Evolutionary conservation across 768 basidiomycete genomes (phyloP).

Genomic region (Tephrocybe sp.): DNA sequence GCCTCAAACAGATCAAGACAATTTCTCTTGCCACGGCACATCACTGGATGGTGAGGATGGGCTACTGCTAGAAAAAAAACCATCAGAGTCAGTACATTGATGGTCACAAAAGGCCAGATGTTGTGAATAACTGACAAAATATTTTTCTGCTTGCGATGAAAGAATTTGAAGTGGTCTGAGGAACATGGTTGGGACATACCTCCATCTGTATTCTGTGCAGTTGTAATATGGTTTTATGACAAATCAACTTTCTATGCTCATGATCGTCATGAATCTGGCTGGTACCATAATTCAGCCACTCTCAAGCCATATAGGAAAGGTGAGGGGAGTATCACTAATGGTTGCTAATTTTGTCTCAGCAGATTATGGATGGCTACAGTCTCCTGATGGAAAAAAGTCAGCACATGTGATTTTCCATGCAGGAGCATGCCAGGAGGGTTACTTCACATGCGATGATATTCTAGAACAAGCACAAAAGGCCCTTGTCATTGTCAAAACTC

Average conservation of each 20-base stretch:
- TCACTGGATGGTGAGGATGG: conserved; percentile 22
- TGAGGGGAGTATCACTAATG: conserved; percentile 30
- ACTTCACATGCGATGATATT: conserved; percentile 23
- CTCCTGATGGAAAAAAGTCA: conserved; percentile 17
- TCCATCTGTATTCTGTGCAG: no score
- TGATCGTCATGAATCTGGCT: conserved; percentile 20
- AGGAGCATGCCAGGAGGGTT: conserved; percentile 21
- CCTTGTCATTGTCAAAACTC: conserved; percentile 21
- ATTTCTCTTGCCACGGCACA: conserved; percentile 20
- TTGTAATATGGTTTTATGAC: no score
- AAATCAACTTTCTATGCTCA: conserved; percentile 34
- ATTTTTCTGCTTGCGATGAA: conserved; percentile 18
- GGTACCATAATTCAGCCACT: conserved; percentile 20
- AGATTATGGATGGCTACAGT: conserved; percentile 27
- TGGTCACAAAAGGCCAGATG: conserved; percentile 28
- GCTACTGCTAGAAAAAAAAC: conserved; percentile 18
- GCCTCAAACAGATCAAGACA: conserved; percentile 6
- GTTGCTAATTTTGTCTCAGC: no score
- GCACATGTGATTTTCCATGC: conserved; percentile 20
- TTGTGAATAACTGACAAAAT: conserved; percentile 24
- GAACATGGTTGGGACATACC: conserved; percentile 7
- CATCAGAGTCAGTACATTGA: conserved; percentile 24
- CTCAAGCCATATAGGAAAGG: conserved; percentile 27
- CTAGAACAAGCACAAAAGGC: conserved; percentile 19
- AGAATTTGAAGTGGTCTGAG: conserved; percentile 14